Percentiles rank a stretch among this genome's conserved stretches.
phyloP scores from a whole-genome alignment of 2,329 filamentous ascomycete species.

The Blumeriella jaapii region DNA sequence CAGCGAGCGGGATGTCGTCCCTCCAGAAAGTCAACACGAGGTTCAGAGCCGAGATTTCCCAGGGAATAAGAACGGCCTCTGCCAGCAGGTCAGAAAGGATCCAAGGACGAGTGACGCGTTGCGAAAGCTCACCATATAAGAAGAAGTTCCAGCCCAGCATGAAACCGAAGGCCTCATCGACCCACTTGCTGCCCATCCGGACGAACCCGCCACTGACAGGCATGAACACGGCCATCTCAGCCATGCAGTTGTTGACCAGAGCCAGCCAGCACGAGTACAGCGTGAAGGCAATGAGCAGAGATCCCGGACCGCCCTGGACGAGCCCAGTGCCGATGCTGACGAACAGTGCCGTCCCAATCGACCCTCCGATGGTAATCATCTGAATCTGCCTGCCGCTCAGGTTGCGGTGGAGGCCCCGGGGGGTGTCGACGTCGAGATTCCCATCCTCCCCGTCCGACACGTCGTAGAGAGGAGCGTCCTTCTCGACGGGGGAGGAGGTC shows the following conservation, averaged over 20 bases:
- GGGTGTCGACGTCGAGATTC: conserved; percentile 11
- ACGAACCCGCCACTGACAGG: conserved; percentile 41
- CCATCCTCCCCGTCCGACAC: conserved; percentile 4
- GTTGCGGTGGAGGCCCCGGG: conserved; percentile 21
- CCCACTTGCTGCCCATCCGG: conserved; percentile 41
- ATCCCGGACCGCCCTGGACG: conserved; percentile 27
- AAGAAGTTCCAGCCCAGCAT: conserved; percentile 48
- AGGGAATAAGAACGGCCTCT: conserved; percentile 19
- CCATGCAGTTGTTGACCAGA: conserved; percentile 27
- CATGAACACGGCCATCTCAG: conserved; percentile 44
- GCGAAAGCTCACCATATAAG: conserved; percentile 43
- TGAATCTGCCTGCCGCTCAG: conserved; percentile 37
- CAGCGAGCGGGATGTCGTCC: conserved; percentile 28
- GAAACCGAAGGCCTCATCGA: conserved; percentile 43
- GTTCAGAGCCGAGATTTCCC: conserved; percentile 32
- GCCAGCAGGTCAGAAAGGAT: conserved; percentile 2
- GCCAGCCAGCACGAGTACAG: conserved; percentile 32
- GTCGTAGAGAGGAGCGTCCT: conserved; percentile 10
- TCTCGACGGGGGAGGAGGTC: conserved; percentile 8
- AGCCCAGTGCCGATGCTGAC: conserved; percentile 34
- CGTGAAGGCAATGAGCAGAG: conserved; percentile 35
- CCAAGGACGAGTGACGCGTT: too few relatives aligned
- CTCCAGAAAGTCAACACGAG: conserved; percentile 36
- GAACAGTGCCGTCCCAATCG: conserved; percentile 37
- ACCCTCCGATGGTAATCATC: conserved; percentile 38